A percentile compares a stretch with the other conserved stretches of the same genome.
These are phyloP conservation scores for Termitomyces sp. DNA, from an alignment of 768 basidiomycete species.

Conservation along the genomic window DNA sequence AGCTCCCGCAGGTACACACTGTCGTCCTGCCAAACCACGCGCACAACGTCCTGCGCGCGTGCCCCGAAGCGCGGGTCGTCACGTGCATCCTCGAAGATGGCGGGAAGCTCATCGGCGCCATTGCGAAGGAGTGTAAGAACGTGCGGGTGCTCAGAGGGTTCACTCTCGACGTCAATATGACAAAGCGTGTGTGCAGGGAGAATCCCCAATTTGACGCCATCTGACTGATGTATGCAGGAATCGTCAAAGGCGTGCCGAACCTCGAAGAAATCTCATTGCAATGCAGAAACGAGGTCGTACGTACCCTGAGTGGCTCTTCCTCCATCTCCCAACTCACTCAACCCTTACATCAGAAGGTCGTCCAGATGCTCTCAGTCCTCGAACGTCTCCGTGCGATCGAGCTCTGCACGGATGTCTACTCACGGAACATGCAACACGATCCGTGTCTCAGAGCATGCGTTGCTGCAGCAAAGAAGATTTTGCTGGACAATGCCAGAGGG, in stretches of 20 bases:
- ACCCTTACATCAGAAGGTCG: not conserved
- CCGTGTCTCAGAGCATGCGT: not conserved
- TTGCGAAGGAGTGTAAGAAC: conserved; percentile 22
- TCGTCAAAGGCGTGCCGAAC: not conserved
- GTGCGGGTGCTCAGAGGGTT: conserved; percentile 24
- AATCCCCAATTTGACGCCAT: too few relatives aligned
- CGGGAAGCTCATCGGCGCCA: conserved; percentile 23
- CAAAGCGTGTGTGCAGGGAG: conserved; percentile 19
- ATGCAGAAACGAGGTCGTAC: not conserved
- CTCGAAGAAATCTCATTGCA: not conserved
- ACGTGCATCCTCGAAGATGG: conserved; percentile 19
- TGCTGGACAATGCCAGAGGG: not conserved
- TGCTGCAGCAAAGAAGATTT: not conserved
- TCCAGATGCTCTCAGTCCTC: not conserved
- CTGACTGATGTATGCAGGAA: not conserved
- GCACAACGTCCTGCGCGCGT: conserved; percentile 26
- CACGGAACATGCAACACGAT: too few relatives aligned
- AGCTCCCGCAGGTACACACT: conserved; percentile 20
- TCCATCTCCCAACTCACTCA: not conserved
- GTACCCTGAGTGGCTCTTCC: not conserved
- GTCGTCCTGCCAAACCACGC: conserved; percentile 21
- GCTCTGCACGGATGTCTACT: not conserved
- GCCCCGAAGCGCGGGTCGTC: conserved; percentile 16
- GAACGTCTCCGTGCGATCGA: not conserved
- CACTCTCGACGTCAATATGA: conserved; percentile 10